Evolutionary conservation across 2,329 filamentous ascomycete species (phyloP), one percentile per base, ranked within the genome.

Genomic region (Dothideomycetes sp.): DNA sequence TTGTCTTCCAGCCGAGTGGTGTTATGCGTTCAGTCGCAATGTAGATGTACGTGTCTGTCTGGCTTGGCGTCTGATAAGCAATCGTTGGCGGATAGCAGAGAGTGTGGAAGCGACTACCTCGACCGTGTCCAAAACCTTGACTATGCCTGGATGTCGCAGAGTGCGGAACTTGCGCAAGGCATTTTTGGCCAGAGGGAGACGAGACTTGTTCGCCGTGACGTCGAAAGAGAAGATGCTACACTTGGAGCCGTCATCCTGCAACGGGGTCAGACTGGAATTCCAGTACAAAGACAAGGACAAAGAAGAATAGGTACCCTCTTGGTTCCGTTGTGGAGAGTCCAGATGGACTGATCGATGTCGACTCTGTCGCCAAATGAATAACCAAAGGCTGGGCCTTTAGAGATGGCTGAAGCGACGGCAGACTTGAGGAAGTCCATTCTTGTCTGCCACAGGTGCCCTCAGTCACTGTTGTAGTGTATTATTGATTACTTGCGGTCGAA

Each of bases 201-300:
- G 79, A 30, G 84, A 80, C 60, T 80, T 85, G 61, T 94, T 89
- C 44, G 82, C 70, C 45, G 74, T 73, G 42, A 93, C 74, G 60
- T 98, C 89, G 69, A 98, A 98, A 51, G 87, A 85, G 66, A 98
- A 94, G 51, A 98, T 88, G 66, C 87, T 95, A 65, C 91, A 98
- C 53, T 85, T 80, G 4, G 87, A 94, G 23, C 85, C 80, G 60
- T 96, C 89, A 66, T 96, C 88, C 87, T 95, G 53, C 5, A 27
- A 8, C 15, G 16, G 9, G 19, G 37, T 40, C 29, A 40, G 37
- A 20, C 5, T 13, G 9, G 20, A 13, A 11, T n/a, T 3, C 5
- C 3, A 23, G n/a, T 10, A 11, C 7, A 24, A n/a, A 3, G 1
- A 9, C 11, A 15, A 9, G 12, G 12, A 12, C 12, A 18, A 19